Percentiles rank a stretch among this genome's conserved stretches.
phyloP scores from a whole-genome alignment of 441 rosid species.

The Eruca vesicaria region DNA sequence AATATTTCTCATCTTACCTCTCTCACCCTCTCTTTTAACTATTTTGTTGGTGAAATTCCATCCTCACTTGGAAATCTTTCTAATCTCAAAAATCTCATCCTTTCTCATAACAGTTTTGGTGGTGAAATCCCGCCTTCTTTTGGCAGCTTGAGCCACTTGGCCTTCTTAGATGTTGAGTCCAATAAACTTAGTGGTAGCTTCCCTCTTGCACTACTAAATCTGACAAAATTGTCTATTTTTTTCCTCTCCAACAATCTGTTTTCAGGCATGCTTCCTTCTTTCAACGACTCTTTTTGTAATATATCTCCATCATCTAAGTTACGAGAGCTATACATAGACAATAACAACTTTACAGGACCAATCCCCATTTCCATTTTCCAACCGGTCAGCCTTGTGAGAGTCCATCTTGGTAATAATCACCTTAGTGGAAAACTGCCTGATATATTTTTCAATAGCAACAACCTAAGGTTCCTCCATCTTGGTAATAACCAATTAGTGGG shows the following conservation, averaged over 20 bases:
- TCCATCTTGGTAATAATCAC: neutral
- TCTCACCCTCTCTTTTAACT: neutral
- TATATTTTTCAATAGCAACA: neutral
- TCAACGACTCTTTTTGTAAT: neutral
- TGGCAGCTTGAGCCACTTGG: neutral
- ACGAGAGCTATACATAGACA: neutral
- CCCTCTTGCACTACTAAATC: neutral
- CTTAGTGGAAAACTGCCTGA: neutral
- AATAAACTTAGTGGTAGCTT: slow-evolving; percentile 3
- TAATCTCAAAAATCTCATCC: neutral
- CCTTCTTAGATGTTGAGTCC: neutral
- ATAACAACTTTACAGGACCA: neutral
- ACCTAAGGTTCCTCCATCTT: neutral
- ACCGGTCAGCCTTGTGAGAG: neutral
- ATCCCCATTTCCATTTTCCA: neutral
- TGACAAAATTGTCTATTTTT: neutral
- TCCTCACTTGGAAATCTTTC: neutral
- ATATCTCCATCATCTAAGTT: neutral
- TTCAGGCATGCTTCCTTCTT: neutral
- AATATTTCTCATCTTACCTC: neutral
- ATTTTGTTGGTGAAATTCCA: neutral
- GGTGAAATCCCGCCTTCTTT: neutral
- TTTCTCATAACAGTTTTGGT: neutral
- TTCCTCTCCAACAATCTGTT: neutral
- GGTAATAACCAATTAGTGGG: neutral